Evolutionary conservation across 2,329 filamentous ascomycete species (phyloP).

Genomic region (Botrytis deweyae): DNA sequence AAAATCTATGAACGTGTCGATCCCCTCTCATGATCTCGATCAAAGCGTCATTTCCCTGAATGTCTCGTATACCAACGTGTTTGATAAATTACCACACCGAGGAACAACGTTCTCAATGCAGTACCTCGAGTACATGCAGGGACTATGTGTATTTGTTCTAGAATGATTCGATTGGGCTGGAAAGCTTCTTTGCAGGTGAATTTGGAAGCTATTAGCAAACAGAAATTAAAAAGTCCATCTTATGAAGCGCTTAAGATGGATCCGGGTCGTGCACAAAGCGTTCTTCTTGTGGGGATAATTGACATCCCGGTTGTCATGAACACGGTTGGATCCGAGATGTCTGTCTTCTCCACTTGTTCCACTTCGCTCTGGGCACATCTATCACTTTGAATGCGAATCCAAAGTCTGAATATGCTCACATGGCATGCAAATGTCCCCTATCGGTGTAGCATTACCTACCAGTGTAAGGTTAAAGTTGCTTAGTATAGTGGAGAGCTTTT

Average conservation of each 20-base stretch:
- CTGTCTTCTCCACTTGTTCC: not conserved
- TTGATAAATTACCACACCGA: not conserved
- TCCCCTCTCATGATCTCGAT: not conserved
- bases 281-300: slow-evolving; percentile 7
- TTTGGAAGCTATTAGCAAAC: slow-evolving; percentile 11
- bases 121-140: not conserved
- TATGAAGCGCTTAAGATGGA: slow-evolving; percentile 1
- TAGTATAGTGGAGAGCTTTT: not conserved
- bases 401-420: slow-evolving; percentile 12
- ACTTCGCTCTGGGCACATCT: slow-evolving; percentile 9
- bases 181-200: slow-evolving; percentile 6
- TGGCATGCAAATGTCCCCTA: not conserved
- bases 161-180: slow-evolving; percentile 13
- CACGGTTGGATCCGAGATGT: not conserved
- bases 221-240: not conserved
- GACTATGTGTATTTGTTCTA: not conserved
- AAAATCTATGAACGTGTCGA: not conserved
- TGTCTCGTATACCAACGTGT: slow-evolving; percentile 6
- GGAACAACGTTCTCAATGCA: not conserved
- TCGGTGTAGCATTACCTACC: slow-evolving; percentile 11
- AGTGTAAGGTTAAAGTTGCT: slow-evolving; percentile 3
- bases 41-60: not conserved
- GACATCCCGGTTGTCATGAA: not conserved
- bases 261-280: not conserved
- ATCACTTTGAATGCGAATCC: not conserved